Conservation (phyloP, 768 basidiomycete species). For the Mycena rosella region DNA sequence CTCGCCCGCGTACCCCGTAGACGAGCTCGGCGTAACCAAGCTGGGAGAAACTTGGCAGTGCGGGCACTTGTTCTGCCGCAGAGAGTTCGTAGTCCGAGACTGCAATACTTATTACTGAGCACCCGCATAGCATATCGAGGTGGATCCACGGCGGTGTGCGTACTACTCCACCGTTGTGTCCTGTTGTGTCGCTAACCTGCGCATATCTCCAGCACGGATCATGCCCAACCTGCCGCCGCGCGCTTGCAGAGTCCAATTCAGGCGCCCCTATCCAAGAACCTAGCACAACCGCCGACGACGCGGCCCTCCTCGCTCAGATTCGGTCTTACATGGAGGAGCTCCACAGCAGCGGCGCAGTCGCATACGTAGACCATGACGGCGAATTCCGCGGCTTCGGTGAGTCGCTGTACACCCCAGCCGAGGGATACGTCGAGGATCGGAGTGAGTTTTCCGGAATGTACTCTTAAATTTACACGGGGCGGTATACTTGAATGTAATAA, state of each 20-base stretch:
- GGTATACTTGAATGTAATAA: no score
- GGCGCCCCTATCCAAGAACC: conserved; percentile 12
- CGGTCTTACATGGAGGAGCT: conserved; percentile 30
- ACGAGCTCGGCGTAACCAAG: conserved; percentile 78
- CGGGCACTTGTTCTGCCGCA: conserved; percentile 83
- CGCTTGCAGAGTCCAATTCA: conserved; percentile 49
- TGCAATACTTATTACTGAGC: conserved; percentile 29
- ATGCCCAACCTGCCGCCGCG: conserved; percentile 74
- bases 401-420: conserved; percentile 25
- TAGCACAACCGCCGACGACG: conserved; percentile 25
- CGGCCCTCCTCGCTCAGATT: conserved; percentile 25
- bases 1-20: conserved; percentile 79
- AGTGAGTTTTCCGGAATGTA: conserved; percentile 68
- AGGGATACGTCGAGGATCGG: conserved; percentile 41
- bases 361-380: conserved; percentile 37
- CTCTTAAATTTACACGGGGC: conserved; percentile 54
- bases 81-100: conserved; percentile 64
- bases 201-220: conserved; percentile 63
- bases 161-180: conserved; percentile 23
- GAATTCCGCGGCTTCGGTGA: conserved; percentile 34
- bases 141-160: conserved; percentile 74
- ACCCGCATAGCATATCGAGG: conserved; percentile 63
- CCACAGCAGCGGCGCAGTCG: conserved; percentile 26
- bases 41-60: conserved; percentile 66
- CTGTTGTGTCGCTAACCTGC: conserved; percentile 8